phyloP scores from a whole-genome alignment of 768 basidiomycete species.

The Pleurotus tuber-regium region DNA sequence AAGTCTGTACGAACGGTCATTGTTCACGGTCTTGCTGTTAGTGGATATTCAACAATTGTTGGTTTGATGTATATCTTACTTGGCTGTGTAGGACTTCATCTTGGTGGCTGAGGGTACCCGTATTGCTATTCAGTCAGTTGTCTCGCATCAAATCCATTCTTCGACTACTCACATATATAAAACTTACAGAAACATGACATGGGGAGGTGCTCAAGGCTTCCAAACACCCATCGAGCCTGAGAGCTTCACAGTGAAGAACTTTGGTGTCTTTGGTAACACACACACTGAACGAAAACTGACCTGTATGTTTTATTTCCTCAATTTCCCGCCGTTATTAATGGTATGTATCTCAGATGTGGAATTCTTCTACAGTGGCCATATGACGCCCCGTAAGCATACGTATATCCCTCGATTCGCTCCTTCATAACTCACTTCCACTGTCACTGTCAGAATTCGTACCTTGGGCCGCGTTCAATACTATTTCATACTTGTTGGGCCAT shows the following conservation, averaged over 20 bases:
- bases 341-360: conserved; percentile 47
- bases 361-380: conserved; percentile 56
- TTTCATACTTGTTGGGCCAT: conserved; percentile 43
- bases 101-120: conserved; percentile 45
- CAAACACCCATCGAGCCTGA: conserved; percentile 59
- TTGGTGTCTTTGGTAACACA: conserved; percentile 59
- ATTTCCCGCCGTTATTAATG: background rate
- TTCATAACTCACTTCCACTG: too few species aligned
- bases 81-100: conserved; percentile 37
- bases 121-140: conserved; percentile 49
- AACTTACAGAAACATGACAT: conserved; percentile 40
- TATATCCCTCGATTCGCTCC: too few species aligned
- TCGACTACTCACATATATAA: too few species aligned
- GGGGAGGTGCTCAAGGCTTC: conserved; percentile 66
- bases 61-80: conserved; percentile 33
- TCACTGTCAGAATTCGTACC: conserved; percentile 42
- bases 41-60: conserved; percentile 36
- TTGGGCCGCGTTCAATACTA: conserved; percentile 42
- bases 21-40: conserved; percentile 63
- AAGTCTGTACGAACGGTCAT: conserved; percentile 63
- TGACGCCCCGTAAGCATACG: conserved; percentile 53
- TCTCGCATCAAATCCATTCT: too few species aligned
- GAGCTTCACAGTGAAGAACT: conserved; percentile 58
- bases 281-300: conserved; percentile 65
- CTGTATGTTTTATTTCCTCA: conserved; percentile 36